phyloP scores from a whole-genome alignment of 345 rosid genomes.

The Linum trigynum region DNA sequence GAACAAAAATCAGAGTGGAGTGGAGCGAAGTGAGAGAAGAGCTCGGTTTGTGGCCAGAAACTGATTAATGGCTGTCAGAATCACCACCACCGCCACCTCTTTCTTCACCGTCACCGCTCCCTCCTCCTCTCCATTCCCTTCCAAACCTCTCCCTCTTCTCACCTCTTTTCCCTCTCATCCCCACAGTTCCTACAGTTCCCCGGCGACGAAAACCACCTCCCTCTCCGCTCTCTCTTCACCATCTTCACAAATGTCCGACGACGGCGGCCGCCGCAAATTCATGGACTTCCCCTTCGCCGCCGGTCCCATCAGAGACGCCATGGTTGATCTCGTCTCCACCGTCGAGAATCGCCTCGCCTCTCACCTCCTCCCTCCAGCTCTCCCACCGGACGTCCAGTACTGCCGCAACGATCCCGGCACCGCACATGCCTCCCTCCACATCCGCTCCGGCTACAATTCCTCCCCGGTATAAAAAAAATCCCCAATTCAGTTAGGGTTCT shows the following conservation, averaged over 20 bases:
- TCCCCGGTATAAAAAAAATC: slow-evolving; percentile 32
- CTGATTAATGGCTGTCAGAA: slow-evolving; percentile 34
- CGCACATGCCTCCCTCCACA: slow-evolving; percentile 52
- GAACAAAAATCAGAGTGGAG: neutral
- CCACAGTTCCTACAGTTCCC: slow-evolving; percentile 3
- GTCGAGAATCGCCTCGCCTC: slow-evolving; percentile 49
- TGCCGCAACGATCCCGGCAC: slow-evolving; percentile 43
- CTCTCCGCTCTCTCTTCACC: slow-evolving; percentile 11
- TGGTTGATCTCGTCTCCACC: slow-evolving; percentile 59
- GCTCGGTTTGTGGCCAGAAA: neutral
- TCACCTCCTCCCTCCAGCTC: slow-evolving; percentile 47
- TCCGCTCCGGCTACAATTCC: slow-evolving; percentile 46
- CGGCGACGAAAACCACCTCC: slow-evolving; percentile 14
- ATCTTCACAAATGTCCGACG: slow-evolving; percentile 29
- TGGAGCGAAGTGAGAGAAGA: neutral
- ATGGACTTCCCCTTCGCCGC: slow-evolving; percentile 58
- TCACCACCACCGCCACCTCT: slow-evolving; percentile 19
- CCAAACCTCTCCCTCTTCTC: slow-evolving; percentile 8
- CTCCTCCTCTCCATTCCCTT: slow-evolving; percentile 8
- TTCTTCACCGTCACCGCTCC: slow-evolving; percentile 11
- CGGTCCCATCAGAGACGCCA: slow-evolving; percentile 37
- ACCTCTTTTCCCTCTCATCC: slow-evolving; percentile 6
- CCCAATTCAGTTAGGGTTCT: too few species aligned
- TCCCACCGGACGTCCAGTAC: slow-evolving; percentile 52
- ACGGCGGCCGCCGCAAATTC: slow-evolving; percentile 33